Evolutionary conservation across 73 alveolate genomes (phyloP).

Genomic region (Symbiodinium natans): DNA sequence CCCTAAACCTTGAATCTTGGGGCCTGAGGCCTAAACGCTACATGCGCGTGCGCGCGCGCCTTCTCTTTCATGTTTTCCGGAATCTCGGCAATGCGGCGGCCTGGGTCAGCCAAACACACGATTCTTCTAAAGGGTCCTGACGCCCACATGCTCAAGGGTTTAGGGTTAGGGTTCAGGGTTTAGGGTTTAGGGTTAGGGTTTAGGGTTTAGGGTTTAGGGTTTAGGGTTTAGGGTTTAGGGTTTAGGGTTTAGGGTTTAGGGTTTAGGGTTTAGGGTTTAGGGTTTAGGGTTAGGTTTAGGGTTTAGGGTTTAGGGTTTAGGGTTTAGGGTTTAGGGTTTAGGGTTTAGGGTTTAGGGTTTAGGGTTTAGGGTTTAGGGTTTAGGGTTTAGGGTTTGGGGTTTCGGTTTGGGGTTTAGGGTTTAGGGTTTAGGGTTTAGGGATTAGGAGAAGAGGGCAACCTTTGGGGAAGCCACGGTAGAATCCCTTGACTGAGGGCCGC

Average conservation of each 20-base stretch:
- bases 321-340: neutral
- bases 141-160: too few species aligned
- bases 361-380: too few species aligned
- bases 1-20: too few species aligned
- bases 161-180: neutral
- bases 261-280: too few species aligned
- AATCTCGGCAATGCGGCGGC: conserved; percentile 56
- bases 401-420: too few species aligned
- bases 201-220: neutral
- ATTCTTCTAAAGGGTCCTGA: neutral
- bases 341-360: too few species aligned
- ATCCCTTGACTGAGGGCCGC: neutral
- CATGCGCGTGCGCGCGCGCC: neutral
- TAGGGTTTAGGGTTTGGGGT: too few species aligned
- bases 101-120: neutral
- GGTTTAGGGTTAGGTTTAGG: neutral
- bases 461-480: too few species aligned
- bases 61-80: conserved; percentile 51
- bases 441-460: too few species aligned
- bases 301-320: neutral
- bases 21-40: too few species aligned
- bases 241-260: neutral
- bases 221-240: too few species aligned
- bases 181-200: neutral
- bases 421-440: too few species aligned